These are phyloP conservation scores for Hymenotorrendiella dingleyae DNA, from an alignment of 2,329 filamentous ascomycete species.

Conservation along the genomic window DNA sequence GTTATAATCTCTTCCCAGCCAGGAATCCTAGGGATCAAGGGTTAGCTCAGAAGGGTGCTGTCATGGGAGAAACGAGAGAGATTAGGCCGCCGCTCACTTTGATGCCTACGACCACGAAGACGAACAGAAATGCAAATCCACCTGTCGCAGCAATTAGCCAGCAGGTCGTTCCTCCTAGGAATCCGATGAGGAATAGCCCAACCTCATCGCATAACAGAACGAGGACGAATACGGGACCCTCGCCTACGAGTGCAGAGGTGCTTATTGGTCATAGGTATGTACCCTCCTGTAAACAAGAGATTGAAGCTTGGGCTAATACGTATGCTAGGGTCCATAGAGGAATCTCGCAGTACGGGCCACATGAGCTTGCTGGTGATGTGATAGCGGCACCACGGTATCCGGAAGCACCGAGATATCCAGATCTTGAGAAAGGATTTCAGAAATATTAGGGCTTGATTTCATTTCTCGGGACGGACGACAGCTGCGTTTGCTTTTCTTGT, in stretches of 20 bases:
- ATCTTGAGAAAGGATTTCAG: no score
- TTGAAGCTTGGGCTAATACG: not conserved
- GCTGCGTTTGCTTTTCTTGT: no score
- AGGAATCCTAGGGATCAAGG: no score
- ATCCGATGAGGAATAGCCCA: constrained; percentile 4
- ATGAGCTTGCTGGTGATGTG: constrained; percentile 8
- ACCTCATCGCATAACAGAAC: constrained; percentile 3
- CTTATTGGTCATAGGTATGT: constrained; percentile 8
- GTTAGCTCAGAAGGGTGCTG: no score
- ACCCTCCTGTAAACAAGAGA: not conserved
- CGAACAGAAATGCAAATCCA: no score
- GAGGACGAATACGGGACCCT: constrained; percentile 1
- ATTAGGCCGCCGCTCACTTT: constrained; percentile 1
- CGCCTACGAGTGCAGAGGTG: not conserved
- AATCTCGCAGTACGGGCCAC: constrained; percentile 2
- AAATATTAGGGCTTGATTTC: no score
- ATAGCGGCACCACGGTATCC: no score
- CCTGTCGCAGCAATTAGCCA: not conserved
- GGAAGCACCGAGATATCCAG: no score
- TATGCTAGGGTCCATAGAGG: constrained; percentile 2
- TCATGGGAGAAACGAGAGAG: constrained; percentile 9
- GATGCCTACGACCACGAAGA: no score
- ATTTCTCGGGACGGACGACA: no score
- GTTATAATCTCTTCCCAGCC: no score
- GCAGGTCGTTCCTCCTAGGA: not conserved